phyloP scores from a whole-genome alignment of 108 stramenopile species.

The Schizochytrium sp. region DNA sequence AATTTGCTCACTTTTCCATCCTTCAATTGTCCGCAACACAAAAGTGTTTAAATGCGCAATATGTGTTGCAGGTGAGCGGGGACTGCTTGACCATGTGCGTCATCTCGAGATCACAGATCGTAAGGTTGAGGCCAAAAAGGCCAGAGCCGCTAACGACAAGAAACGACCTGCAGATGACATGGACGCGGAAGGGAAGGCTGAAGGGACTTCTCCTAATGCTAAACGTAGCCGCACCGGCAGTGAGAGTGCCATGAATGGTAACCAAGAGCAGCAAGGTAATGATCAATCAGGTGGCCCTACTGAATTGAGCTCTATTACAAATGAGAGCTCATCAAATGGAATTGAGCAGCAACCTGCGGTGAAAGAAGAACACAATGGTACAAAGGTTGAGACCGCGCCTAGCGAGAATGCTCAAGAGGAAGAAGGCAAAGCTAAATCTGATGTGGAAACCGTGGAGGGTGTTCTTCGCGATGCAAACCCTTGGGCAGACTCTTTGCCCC shows the following conservation, averaged over 20 bases:
- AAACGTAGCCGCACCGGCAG: not conserved
- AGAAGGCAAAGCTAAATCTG: not conserved
- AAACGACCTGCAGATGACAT: not conserved
- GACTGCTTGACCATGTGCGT: not conserved
- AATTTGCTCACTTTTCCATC: slow-evolving; percentile 91
- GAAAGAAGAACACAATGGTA: too few species aligned
- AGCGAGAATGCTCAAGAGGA: not conserved
- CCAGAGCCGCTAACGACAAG: not conserved
- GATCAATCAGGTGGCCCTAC: too few species aligned
- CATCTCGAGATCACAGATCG: not conserved
- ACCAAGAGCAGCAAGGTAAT: too few species aligned
- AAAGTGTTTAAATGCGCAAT: slow-evolving; percentile 73
- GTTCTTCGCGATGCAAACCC: slow-evolving; percentile 12
- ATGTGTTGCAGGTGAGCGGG: slow-evolving; percentile 61
- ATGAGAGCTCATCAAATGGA: too few species aligned
- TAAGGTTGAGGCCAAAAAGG: not conserved
- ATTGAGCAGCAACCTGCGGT: too few species aligned
- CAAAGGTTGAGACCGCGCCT: not conserved
- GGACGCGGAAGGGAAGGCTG: too few species aligned
- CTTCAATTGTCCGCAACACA: slow-evolving; percentile 44
- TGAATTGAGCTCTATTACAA: too few species aligned
- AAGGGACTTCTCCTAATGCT: not conserved
- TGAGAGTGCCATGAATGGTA: too few species aligned
- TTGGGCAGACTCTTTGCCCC: not conserved
- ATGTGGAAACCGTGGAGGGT: not conserved